Percentiles rank a stretch among this genome's conserved stretches.
Conservation (phyloP, 345 rosid species). For the Hibiscus tridactylites region DNA sequence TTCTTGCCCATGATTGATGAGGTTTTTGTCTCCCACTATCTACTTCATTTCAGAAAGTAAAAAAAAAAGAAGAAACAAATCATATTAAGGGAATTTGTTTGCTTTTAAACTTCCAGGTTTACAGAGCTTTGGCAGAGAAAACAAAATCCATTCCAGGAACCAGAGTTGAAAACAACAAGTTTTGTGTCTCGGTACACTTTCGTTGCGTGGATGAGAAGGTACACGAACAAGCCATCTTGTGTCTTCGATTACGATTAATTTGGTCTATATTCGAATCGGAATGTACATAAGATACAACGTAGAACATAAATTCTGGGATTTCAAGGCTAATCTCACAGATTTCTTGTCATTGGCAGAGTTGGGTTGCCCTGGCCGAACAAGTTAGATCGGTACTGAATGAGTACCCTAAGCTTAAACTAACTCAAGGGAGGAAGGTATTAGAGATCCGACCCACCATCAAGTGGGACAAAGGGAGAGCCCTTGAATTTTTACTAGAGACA, state of each 20-base stretch:
- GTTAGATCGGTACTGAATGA: conserved; percentile 49
- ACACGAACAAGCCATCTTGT: conserved; percentile 1
- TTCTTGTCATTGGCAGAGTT: conserved; percentile 34
- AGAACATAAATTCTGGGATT: too few relatives aligned
- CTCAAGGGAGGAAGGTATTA: conserved; percentile 78
- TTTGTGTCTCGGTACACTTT: conserved; percentile 87
- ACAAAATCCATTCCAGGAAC: conserved; percentile 71
- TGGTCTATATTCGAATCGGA: too few relatives aligned
- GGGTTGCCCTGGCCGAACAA: conserved; percentile 56
- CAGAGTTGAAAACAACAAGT: conserved; percentile 85
- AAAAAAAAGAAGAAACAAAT: not conserved
- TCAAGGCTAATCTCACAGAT: not conserved
- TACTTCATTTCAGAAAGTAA: not conserved
- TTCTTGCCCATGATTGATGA: conserved; percentile 79
- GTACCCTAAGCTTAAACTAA: conserved; percentile 66
- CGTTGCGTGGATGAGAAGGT: conserved; percentile 91
- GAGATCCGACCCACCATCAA: conserved; percentile 90
- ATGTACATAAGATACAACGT: too few relatives aligned
- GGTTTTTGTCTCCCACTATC: conserved; percentile 27
- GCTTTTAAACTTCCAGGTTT: conserved; percentile 31
- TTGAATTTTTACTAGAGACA: conserved; percentile 71
- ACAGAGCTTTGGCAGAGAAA: conserved; percentile 43
- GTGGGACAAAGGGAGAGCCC: conserved; percentile 98
- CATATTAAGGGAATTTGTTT: not conserved
- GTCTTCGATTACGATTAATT: not conserved